Evolutionary conservation across 202 grass and related monocot genomes (phyloP).

Genomic region (Eragrostis tef): DNA sequence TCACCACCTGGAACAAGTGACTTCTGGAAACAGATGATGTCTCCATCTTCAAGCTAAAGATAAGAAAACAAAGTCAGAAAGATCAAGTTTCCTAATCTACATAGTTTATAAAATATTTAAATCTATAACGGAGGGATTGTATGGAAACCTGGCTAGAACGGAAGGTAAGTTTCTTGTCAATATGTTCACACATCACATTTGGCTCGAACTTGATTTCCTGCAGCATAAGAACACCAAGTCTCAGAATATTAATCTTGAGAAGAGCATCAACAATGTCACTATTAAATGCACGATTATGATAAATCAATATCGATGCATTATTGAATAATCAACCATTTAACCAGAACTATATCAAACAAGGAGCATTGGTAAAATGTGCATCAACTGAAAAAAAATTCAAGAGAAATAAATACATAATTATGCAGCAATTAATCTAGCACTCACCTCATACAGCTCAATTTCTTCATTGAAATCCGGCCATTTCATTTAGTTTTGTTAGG

Average conservation of each 20-base stretch:
- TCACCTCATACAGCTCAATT: slow-evolving; percentile 90
- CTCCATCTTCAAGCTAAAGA: slow-evolving; percentile 93
- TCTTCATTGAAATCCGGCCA: slow-evolving; percentile 94
- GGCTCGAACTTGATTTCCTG: slow-evolving; percentile 99
- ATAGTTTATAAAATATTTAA: slow-evolving; percentile 11
- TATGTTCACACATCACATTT: slow-evolving; percentile 91
- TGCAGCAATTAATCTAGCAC: slow-evolving; percentile 21
- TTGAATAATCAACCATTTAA: slow-evolving; percentile 23
- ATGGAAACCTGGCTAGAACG: slow-evolving; percentile 83
- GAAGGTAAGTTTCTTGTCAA: slow-evolving; percentile 89
- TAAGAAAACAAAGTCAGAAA: slow-evolving; percentile 15
- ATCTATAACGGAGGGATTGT: slow-evolving; percentile 21
- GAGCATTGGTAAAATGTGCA: slow-evolving; percentile 8
- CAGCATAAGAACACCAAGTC: slow-evolving; percentile 46
- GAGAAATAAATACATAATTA: slow-evolving; percentile 28
- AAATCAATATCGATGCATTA: neutral
- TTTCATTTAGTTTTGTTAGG: slow-evolving; percentile 77
- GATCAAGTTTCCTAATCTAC: slow-evolving; percentile 14
- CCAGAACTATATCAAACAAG: slow-evolving; percentile 42
- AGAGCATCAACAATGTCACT: slow-evolving; percentile 3
- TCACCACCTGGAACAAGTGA: slow-evolving; percentile 49
- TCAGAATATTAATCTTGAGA: slow-evolving; percentile 39
- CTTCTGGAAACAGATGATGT: slow-evolving; percentile 91
- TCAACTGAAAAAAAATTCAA: slow-evolving; percentile 26
- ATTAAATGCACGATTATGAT: slow-evolving; percentile 39